phyloP scores from a whole-genome alignment of 148 eudicot species.

The Nyssa sinensis region DNA sequence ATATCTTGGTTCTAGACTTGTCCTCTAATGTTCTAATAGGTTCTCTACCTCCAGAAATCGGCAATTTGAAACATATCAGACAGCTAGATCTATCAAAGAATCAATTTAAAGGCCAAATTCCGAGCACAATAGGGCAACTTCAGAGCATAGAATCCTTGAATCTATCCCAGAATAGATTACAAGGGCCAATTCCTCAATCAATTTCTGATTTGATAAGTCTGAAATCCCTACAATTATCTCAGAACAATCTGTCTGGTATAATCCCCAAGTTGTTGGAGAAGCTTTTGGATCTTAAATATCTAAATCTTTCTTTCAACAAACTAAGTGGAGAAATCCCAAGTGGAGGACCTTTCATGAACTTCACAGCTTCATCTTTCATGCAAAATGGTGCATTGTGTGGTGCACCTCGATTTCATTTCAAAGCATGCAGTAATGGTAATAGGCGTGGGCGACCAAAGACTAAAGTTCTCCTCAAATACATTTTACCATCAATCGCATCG shows the following conservation, averaged over 20 bases:
- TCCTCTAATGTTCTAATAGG: neutral
- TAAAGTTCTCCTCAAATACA: neutral
- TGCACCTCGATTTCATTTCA: neutral
- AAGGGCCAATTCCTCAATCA: neutral
- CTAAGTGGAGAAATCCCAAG: neutral
- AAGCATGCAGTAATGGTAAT: neutral
- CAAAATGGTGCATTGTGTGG: neutral
- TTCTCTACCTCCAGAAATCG: neutral
- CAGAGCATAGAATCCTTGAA: neutral
- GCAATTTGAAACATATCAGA: neutral
- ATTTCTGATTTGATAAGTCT: neutral
- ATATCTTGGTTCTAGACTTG: neutral
- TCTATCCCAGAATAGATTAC: neutral
- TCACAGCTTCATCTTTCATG: neutral
- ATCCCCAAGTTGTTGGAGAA: slow-evolving; percentile 4
- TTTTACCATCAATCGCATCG: neutral
- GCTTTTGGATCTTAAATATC: neutral
- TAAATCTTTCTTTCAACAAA: neutral
- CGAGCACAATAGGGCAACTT: neutral
- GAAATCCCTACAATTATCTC: neutral
- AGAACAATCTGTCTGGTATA: neutral
- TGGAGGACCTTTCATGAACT: neutral
- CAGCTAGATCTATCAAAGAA: neutral
- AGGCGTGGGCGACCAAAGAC: neutral
- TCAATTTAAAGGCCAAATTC: neutral